Percentiles rank a stretch among this genome's conserved stretches.
phyloP scores from a whole-genome alignment of 2,329 filamentous ascomycete species.

The Beauveria asiatica region DNA sequence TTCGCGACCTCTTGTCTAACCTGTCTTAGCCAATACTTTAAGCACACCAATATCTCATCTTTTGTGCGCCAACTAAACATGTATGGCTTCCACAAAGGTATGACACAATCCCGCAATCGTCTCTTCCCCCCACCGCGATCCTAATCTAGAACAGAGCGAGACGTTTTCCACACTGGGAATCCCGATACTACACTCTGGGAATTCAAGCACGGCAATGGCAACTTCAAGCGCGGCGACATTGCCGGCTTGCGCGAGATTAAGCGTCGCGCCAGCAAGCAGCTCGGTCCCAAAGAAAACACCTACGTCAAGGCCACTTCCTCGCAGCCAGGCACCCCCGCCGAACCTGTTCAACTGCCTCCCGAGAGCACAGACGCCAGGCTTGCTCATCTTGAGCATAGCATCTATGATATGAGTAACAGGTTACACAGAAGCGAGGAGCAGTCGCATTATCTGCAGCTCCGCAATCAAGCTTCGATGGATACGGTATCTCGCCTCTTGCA shows the following conservation, averaged over 20 bases:
- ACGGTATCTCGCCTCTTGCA: constrained; percentile 61
- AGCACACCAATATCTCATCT: constrained; percentile 97
- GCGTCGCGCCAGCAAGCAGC: constrained; percentile 83
- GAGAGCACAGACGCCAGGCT: constrained; percentile 73
- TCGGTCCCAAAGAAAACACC: constrained; percentile 86
- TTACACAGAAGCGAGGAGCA: constrained; percentile 78
- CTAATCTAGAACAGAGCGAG: constrained; percentile 60
- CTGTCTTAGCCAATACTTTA: constrained; percentile 82
- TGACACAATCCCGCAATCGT: background rate
- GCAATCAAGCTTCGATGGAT: constrained; percentile 75
- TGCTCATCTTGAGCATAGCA: constrained; percentile 65
- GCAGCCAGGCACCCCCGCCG: constrained; percentile 76
- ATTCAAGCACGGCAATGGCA: constrained; percentile 96
- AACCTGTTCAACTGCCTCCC: constrained; percentile 60
- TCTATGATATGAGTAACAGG: constrained; percentile 71
- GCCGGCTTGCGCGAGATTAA: constrained; percentile 92
- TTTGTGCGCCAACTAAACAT: constrained; percentile 98
- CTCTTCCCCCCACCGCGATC: background rate
- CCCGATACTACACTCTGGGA: constrained; percentile 95
- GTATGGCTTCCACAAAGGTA: constrained; percentile 99
- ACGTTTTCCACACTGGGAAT: constrained; percentile 92
- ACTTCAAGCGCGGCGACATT: constrained; percentile 91
- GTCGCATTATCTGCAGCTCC: constrained; percentile 68
- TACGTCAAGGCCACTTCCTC: constrained; percentile 66
- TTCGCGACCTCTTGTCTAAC: background rate